These are phyloP conservation scores for Chamaecrista fasciculata DNA, from an alignment of 306 rosid genomes.

Conservation along the genomic window DNA sequence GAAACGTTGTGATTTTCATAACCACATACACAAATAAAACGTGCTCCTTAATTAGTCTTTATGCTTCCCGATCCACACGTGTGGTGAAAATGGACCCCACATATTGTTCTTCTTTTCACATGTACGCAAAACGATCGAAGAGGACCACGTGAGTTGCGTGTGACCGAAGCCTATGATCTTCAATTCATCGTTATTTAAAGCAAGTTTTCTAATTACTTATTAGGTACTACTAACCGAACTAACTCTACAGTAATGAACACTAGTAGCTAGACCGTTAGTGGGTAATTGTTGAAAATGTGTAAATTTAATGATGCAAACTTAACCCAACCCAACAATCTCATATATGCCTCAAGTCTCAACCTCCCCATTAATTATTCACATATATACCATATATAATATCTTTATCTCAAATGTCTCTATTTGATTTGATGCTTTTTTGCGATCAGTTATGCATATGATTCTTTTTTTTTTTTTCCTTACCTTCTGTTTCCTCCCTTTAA, in stretches of 20 bases:
- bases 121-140: slow-evolving; percentile 4
- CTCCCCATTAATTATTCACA: no score
- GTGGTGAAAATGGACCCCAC: slow-evolving; percentile 14
- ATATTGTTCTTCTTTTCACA: not conserved
- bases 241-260: not conserved
- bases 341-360: not conserved
- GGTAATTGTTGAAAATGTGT: slow-evolving; percentile 4
- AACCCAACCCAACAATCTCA: not conserved
- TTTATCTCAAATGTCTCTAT: no score
- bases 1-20: slow-evolving; percentile 20
- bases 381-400: no score
- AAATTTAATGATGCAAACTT: not conserved
- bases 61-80: slow-evolving; percentile 33
- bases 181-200: no score
- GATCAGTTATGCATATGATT: no score
- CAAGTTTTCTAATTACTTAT: no score
- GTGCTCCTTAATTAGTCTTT: slow-evolving; percentile 27
- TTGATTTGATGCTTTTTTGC: no score
- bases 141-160: slow-evolving; percentile 47
- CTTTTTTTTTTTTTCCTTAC: no score
- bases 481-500: not conserved
- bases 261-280: not conserved
- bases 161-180: slow-evolving; percentile 25
- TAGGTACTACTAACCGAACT: slow-evolving; percentile 16
- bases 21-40: slow-evolving; percentile 31